Base-by-base conservation (phyloP, 163 green algal species). In the Smithsoniella earleae region DNA sequence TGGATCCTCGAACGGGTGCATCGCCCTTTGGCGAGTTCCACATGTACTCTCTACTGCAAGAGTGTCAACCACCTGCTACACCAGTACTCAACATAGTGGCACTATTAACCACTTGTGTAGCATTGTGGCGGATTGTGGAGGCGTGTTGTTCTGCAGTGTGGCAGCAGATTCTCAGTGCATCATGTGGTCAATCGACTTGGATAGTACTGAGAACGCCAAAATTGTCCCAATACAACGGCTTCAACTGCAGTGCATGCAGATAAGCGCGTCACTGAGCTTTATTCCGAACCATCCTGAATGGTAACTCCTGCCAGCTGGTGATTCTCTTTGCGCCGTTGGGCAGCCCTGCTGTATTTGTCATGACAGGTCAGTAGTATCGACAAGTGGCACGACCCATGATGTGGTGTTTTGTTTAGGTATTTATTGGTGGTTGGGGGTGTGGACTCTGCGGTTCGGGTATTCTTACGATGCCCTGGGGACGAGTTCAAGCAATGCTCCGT, bases 401-500 rank as follows among this genome's bases (percentile, higher is more conserved):
- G 40, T 66, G 4, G 8, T 30, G 20, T 49, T 22, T 13, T 16
- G 6, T 76, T 73, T 74, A 89, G 82, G 74, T 65, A 87, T 30
- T 28, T 95, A 43, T 72, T 93, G 64, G 88, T 90, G 2, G 77
- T 85, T 3, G 89, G 89, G 1, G 86, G 84, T 1, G 89, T 90
- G 3, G 89, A 95, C 63, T 77, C 49, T 3, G 36, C 2, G 1
- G 79, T 94, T 1, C 49, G 78, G 22, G 77, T 96, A 54, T 82
- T 85, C 65, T 22, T 89, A 27, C 58, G 78, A 6, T 62, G 73
- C 0, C 79, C 83, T 0, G 77, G 44, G 1, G 66, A 62, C 43
- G 40, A 52, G 3, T 89, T 89, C 69, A 3, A 63, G 62, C 37
- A 66, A 6, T 81, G 74, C 0, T 89, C 81, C 80, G 65, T 64